A percentile compares a stretch with the other conserved stretches of the same genome.
Conservation (phyloP, 805 yeast species). For the Lipomyces spencermartinsiae region DNA sequence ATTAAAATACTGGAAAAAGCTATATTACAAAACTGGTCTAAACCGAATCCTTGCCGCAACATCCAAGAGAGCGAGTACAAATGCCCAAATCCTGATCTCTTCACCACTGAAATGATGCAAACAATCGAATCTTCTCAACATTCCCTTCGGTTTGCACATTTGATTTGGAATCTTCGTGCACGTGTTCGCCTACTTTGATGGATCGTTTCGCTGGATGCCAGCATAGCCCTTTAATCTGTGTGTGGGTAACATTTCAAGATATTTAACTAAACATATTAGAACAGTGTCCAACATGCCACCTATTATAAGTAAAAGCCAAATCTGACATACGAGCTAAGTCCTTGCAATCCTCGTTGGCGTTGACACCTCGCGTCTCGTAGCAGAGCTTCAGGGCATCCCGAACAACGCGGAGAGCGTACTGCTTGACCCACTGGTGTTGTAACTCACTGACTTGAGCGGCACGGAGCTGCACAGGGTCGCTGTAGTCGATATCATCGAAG, state of each 20-base stretch:
- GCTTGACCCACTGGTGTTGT: constrained; percentile 80
- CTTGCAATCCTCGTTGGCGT: constrained; percentile 79
- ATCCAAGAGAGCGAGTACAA: background rate
- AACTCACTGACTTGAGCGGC: constrained; percentile 78
- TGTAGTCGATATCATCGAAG: constrained; percentile 81
- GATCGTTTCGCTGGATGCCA: constrained; percentile 91
- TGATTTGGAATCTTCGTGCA: background rate
- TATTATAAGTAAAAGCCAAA: background rate
- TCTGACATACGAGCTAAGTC: constrained; percentile 67
- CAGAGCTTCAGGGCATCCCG: constrained; percentile 80
- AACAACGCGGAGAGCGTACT: constrained; percentile 65
- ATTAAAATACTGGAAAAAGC: background rate
- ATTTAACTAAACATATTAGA: constrained; percentile 47
- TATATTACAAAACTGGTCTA: background rate
- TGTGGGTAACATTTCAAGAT: constrained; percentile 75
- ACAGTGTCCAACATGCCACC: background rate
- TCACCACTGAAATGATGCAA: too few species aligned
- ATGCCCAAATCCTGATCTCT: too few species aligned
- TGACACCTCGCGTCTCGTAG: constrained; percentile 64
- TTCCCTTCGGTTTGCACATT: background rate
- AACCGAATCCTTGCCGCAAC: background rate
- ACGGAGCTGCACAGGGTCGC: constrained; percentile 64
- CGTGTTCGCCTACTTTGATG: constrained; percentile 58
- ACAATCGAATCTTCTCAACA: background rate
- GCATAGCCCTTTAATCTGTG: constrained; percentile 73